Evolutionary conservation across 2,329 filamentous ascomycete species (phyloP).

Genomic region (Exophiala spinifera): DNA sequence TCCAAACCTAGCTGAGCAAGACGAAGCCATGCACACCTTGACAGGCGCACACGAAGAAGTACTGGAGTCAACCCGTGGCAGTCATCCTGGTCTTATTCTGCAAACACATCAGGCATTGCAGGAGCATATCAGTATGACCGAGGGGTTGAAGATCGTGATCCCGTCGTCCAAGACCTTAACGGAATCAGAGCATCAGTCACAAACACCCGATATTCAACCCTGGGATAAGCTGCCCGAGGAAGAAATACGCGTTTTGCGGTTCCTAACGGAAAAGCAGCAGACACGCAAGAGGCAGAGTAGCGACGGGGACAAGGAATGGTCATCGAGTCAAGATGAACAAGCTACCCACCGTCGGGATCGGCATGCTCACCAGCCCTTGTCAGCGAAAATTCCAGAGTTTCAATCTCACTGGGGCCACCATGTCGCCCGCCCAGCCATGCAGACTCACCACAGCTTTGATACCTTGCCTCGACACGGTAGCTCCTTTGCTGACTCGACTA

Average conservation of each 20-base stretch:
- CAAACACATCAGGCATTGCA: conserved; percentile 24
- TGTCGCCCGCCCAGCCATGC: conserved; percentile 8
- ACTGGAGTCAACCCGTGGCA: not conserved
- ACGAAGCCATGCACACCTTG: not conserved
- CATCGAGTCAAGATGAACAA: not conserved
- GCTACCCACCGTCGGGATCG: not conserved
- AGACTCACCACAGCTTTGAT: conserved; percentile 14
- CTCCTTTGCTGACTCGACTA: too few relatives aligned
- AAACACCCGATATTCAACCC: not conserved
- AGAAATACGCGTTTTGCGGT: not conserved
- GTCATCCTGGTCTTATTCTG: conserved; percentile 21
- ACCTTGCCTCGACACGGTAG: not conserved
- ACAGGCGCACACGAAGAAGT: not conserved
- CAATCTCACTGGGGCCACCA: conserved; percentile 6
- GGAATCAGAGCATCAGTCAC: not conserved
- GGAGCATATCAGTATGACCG: conserved; percentile 18
- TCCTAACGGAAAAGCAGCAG: not conserved
- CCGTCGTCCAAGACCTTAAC: not conserved
- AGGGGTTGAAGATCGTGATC: not conserved
- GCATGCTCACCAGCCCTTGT: not conserved
- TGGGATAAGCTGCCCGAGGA: conserved; percentile 3
- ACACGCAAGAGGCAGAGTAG: not conserved
- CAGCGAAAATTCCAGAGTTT: not conserved
- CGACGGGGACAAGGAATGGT: not conserved
- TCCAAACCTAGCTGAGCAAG: not conserved